Evolutionary conservation across 2,329 filamentous ascomycete species (phyloP), one percentile per base, ranked within the genome.

Genomic region (Aureobasidium sp.): DNA sequence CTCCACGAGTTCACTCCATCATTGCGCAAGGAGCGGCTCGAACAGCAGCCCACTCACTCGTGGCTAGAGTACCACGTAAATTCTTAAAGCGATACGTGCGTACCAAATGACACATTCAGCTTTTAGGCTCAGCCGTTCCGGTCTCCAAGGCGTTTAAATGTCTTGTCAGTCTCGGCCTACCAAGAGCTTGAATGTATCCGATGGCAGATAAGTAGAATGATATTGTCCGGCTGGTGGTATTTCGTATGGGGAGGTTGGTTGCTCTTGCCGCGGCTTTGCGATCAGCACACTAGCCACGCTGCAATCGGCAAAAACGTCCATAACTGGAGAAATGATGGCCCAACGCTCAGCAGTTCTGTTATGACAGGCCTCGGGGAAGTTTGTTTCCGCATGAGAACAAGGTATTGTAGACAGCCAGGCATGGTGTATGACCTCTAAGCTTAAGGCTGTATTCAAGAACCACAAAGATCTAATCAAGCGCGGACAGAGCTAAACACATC

Each of bases 1-100:
- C 39, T 24, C 17, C 22, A 45, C 4, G 11, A 12, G 14, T 58
- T 58, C 22, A 47, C 42, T 22, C 8, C 29, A 22, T 2, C 15
- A 5, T 11, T 19, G 53, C 53, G 35, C n/a, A 33, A 27, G n/a
- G 31, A 37, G 24, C 19, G 7, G 42, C 42, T 33, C 54, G 14
- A 57, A 17, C 24, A 8, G 9, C 24, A 9, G 11, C 3, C 31
- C n/a, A 15, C 19, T 40, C 22, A 11, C 42, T 35, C 11, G 39
- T 33, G 27, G 54, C 31, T 19, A 29, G 42, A n/a, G 29, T 48
- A 7, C 27, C 19, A 22, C 15, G 31, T 14, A 58, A 42, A 19
- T 15, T 44, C 17, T 39, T 9, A 33, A 9, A 33, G 56, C 56
- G 56, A 60, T 60, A 60, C 56, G 56, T 60, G 24, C 56, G 56